Base-by-base conservation (phyloP, 192 early-diverging fungal species). In the Podila minutissima region DNA sequence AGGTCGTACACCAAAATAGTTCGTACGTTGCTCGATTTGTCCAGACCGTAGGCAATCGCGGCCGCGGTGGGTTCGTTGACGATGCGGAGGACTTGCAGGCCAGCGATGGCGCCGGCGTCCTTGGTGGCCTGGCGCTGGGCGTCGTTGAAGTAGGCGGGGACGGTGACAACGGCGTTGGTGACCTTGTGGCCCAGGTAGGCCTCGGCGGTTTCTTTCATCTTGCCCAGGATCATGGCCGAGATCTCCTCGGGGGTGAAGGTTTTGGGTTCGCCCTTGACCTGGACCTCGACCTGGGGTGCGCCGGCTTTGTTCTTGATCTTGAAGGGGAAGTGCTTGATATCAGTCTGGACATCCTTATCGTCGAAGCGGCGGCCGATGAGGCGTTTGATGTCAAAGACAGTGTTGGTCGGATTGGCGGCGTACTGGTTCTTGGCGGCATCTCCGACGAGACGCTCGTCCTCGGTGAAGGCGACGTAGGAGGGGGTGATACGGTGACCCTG, bases 101-200 rank as follows among this genome's bases (percentile, higher is more conserved):
- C 95, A 61, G 95, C 91, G 83, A 97, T 95, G 35, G 87, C 84
- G 82, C 95, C 94, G 51, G 94, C 93, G 76, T 96, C 94, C 88
- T 95, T 94, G 85, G 95, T 97, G 62, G 95, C 96, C 86, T 97
- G 95, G 83, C 96, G 92, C 89, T 97, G 95, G 53, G 94, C 94
- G 74, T 98, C 94, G 89, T 95, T 97, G 86, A 96, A 95, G 91
- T 98, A 98, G 65, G 97, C 97, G 62, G 97, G 97, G 70, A 99
- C 97, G 41, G 97, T 99, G 84, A 99, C 92, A 66, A 99, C 95
- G 70, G 96, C 97, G 86, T 95, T 91, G 65, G 91, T 95, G 71
- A 98, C 95, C 76, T 92, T 92, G 83, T 90, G 85, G 84, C 91
- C 92, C 51, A 97, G 88, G 87, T 93, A 97, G 50, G 90, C 83